Percentiles rank a stretch among this genome's conserved stretches.
These are phyloP conservation scores for Chlorella sorokiniana DNA, from an alignment of 139 green algal species.

Conservation along the genomic window DNA sequence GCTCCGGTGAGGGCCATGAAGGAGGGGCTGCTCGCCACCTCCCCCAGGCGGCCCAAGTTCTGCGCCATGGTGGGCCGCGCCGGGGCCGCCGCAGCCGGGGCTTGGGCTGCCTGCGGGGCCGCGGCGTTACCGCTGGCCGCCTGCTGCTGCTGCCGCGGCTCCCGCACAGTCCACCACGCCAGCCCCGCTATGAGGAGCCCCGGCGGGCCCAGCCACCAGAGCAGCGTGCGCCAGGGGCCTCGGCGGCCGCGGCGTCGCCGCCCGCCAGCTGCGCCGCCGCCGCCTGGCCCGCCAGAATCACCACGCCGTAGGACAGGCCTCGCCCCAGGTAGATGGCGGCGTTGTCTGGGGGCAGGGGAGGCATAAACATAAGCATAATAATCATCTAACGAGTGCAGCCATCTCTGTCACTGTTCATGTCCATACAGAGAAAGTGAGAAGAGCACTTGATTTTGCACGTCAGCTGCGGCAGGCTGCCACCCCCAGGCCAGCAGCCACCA, in stretches of 20 bases:
- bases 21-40: slow-evolving; percentile 44
- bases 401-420: too few species aligned
- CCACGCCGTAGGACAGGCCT: slow-evolving; percentile 72
- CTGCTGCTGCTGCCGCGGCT: slow-evolving; percentile 50
- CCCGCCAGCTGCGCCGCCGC: slow-evolving; percentile 24
- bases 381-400: too few species aligned
- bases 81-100: too few species aligned
- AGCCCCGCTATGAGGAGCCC: slow-evolving; percentile 63
- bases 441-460: too few species aligned
- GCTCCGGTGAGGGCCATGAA: slow-evolving; percentile 75
- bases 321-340: slow-evolving; percentile 85
- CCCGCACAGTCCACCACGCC: slow-evolving; percentile 57
- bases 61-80: too few species aligned
- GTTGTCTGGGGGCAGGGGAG: slow-evolving; percentile 34
- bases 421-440: too few species aligned
- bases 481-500: neutral
- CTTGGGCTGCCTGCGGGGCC: too few species aligned
- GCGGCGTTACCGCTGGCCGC: too few species aligned
- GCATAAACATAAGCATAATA: too few species aligned
- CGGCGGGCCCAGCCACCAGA: slow-evolving; percentile 66
- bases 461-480: too few species aligned
- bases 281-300: slow-evolving; percentile 60
- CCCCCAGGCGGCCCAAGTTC: slow-evolving; percentile 12
- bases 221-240: slow-evolving; percentile 63
- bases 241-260: neutral